Evolutionary conservation across 164 flowering plant species (phyloP).

Genomic region (Amborella trichopoda): DNA sequence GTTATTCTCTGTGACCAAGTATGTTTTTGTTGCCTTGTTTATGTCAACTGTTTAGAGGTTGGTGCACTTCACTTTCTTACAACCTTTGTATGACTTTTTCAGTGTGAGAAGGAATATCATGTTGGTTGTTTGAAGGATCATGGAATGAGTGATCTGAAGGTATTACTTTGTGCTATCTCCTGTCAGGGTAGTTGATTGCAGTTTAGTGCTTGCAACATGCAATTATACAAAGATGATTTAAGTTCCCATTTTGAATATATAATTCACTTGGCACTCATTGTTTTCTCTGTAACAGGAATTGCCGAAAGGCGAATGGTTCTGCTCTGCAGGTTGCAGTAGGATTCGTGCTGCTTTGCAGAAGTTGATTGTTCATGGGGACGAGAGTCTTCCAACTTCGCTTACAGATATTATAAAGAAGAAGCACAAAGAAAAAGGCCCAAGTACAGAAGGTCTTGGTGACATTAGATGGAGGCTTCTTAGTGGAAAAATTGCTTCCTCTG

Average conservation of each 20-base stretch:
- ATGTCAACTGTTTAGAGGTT: neutral
- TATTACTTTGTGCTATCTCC: constrained; percentile 7
- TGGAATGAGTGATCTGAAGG: constrained; percentile 58
- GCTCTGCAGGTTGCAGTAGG: constrained; percentile 41
- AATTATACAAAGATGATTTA: no score
- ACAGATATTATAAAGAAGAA: constrained; percentile 33
- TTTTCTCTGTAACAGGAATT: constrained; percentile 42
- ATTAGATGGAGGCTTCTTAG: constrained; percentile 74
- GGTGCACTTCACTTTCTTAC: neutral
- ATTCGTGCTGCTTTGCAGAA: constrained; percentile 44
- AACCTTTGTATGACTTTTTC: constrained; percentile 3
- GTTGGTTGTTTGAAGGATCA: constrained; percentile 78
- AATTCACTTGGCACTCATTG: neutral
- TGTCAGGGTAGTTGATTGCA: neutral
- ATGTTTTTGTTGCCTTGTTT: constrained; percentile 1
- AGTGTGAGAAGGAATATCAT: constrained; percentile 94
- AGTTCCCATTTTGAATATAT: neutral
- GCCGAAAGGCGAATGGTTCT: constrained; percentile 88
- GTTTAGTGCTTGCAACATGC: no score
- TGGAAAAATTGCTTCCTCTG: constrained; percentile 37
- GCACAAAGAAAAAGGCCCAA: constrained; percentile 14
- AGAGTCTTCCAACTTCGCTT: constrained; percentile 40
- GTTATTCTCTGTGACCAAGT: constrained; percentile 98
- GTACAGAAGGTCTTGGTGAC: constrained; percentile 19
- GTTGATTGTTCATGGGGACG: constrained; percentile 31